Evolutionary conservation across 208 protist genomes (phyloP), one percentile per base, ranked within the genome.

Genomic region (Trichomonas tenax): DNA sequence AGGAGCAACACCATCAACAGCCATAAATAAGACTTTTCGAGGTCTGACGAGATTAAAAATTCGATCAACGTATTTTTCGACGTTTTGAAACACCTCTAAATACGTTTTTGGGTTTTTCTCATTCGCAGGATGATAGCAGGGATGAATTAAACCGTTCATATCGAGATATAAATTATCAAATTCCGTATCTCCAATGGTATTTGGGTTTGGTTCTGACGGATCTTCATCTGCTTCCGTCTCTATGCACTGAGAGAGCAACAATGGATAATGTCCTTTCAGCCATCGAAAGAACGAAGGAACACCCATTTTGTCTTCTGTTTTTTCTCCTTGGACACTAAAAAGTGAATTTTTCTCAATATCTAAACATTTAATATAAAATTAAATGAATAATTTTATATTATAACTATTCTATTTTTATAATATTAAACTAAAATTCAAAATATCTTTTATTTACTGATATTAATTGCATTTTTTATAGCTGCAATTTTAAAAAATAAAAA

Each of bases 91-190:
- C 96, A 99, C 98, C 48, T 98, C 97, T 34, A 98, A 97, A 96
- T 98, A 97, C 0, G 96, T 97, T 34, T 95, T 48, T 0, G 98
- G 97, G 0, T 34, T 2, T 36, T 21, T 8, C 23, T 81, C 95
- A 14, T 98, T 97, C 41, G 99, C 99, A 93, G 99, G 98, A 97
- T 99, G 99, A 93, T 98, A 99, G 96, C 99, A 99, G 0, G 99
- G 99, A 97, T 99, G 99, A 96, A 99, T 99, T 63, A 99, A 97
- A 0, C 97, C 97, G 96, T 99, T 99, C 99, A 99, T 99, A 97
- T 99, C 99, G 6, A 99, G 97, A 97, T 99, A 99, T 0, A 99
- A 97, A 97, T 99, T 99, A 97, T 99, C 99, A 95, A 99, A 98
- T 96, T 99, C 98, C 6, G 97, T 82, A 0, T 98, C 97, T 98